Percentiles rank a stretch among this genome's conserved stretches.
Evolutionary conservation across 768 basidiomycete genomes (phyloP).

Genomic region (Suillus ampliporus): DNA sequence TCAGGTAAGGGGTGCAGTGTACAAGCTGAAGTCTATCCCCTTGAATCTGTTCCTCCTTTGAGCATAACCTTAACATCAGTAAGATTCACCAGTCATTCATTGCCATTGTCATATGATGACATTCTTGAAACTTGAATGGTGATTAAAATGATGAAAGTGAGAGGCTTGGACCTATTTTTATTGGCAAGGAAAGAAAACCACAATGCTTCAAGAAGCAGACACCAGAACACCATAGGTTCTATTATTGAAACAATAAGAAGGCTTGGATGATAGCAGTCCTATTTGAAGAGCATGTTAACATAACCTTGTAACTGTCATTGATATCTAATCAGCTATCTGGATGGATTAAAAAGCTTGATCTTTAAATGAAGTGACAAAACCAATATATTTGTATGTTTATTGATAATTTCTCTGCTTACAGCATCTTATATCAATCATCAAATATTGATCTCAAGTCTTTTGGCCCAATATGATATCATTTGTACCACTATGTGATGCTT

Average conservation of each 20-base stretch:
- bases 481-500: conserved; percentile 4
- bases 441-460: conserved; percentile 3
- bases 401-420: conserved; percentile 1
- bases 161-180: conserved; percentile 37
- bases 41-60: too few species aligned
- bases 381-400: conserved; percentile 2
- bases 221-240: conserved; percentile 3
- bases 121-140: too few species aligned
- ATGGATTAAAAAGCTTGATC: too few species aligned
- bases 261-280: not conserved
- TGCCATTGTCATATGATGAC: too few species aligned
- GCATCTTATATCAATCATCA: conserved; percentile 2
- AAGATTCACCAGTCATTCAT: too few species aligned
- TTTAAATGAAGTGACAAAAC: not conserved
- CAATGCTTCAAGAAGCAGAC: conserved; percentile 8
- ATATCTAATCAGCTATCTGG: not conserved
- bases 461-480: not conserved
- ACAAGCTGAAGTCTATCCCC: too few species aligned
- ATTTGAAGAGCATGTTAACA: not conserved
- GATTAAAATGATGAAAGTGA: conserved; percentile 39
- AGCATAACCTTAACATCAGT: too few species aligned
- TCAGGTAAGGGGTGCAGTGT: too few species aligned
- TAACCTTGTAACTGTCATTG: not conserved
- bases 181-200: conserved; percentile 35
- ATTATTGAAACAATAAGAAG: not conserved